Evolutionary conservation across 2,329 filamentous ascomycete species (phyloP).

Genomic region (Cytospora leucostoma): DNA sequence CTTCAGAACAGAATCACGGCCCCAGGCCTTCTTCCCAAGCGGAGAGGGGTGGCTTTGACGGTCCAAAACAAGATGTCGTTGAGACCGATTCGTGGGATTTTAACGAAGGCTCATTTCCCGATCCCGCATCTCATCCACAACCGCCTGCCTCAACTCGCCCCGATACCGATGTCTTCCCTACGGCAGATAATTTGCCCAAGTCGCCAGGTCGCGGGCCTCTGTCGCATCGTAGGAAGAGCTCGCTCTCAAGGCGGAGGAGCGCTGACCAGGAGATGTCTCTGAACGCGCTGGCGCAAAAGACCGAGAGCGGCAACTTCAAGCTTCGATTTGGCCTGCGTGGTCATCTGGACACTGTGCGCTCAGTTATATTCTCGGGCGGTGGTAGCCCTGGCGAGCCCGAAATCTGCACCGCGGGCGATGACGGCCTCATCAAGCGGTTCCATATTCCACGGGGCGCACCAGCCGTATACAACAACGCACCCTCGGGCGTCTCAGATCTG

Average conservation of each 20-base stretch:
- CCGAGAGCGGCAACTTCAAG: conserved; percentile 80
- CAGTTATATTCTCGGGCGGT: conserved; percentile 94
- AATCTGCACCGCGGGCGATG: conserved; percentile 93
- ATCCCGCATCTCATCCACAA: conserved; percentile 50
- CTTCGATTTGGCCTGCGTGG: conserved; percentile 89
- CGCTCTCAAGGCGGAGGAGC: conserved; percentile 70
- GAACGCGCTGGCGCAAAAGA: conserved; percentile 53
- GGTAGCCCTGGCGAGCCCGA: conserved; percentile 95
- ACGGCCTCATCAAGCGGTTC: conserved; percentile 95
- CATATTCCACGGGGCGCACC: conserved; percentile 82
- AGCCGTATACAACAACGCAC: conserved; percentile 39
- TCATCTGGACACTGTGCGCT: conserved; percentile 89
- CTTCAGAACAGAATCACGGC: conserved; percentile 39
- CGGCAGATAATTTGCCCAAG: conserved; percentile 76
- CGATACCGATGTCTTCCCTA: conserved; percentile 86
- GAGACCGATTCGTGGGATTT: conserved; percentile 90
- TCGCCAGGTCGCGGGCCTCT: conserved; percentile 71
- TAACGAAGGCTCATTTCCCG: conserved; percentile 71
- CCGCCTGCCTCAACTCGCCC: conserved; percentile 63
- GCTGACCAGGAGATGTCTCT: conserved; percentile 65
- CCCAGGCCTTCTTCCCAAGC: conserved; percentile 42
- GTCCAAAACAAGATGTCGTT: conserved; percentile 50
- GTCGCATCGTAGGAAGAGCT: conserved; percentile 78
- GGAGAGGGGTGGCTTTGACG: conserved; percentile 47
- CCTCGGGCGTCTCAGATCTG: conserved; percentile 70